Evolutionary conservation across 2,329 filamentous ascomycete species (phyloP), one percentile per base, ranked within the genome.

Genomic region (Fusarium compactum): DNA sequence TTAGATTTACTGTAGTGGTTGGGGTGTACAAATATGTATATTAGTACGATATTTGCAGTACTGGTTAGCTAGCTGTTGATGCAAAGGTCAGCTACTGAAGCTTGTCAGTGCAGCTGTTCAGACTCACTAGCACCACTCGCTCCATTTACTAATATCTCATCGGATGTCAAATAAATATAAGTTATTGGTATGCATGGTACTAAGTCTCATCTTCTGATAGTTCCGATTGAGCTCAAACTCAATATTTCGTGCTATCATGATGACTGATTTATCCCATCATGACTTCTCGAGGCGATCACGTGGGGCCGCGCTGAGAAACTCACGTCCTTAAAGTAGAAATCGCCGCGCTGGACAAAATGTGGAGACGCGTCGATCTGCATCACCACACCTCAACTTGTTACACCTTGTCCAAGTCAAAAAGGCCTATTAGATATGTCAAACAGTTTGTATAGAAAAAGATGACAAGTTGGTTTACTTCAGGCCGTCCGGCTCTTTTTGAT

Each of bases 391-490:
- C 43, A 38, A 45, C 53, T 38, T 50, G 38, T 45, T 40, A 53
- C 47, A 50, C 56, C 43, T 58, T 18, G 20, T 62, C 34, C 30
- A 14, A 65, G 52, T 50, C 45, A 62, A 48, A 58, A 30, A 44
- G 12, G 50, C 41, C 30, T 27, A 56, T 58, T 22, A 25, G 62
- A 69, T 38, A 67, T 70, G 65, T 43, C 45, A 18, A 47, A 50
- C 29, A 38, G 11, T 46, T 63, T 58, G 12, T 57, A 56, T 48
- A 53, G 50, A 67, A 45, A 46, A 53, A n/a, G 25, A 84, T 84
- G 82, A 74, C 80, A 40, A 79, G 74, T 62, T 83, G 81, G 80
- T 79, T 83, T 46, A 69, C 73, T 41, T 76, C 72, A 38, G 82
- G 82, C 27, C 80, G 82, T 12, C 76, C 80, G 48, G 77, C 80